Evolutionary conservation across 1,284 basidiomycete genomes (phyloP).

Genomic region (Neolentinus lepideus): DNA sequence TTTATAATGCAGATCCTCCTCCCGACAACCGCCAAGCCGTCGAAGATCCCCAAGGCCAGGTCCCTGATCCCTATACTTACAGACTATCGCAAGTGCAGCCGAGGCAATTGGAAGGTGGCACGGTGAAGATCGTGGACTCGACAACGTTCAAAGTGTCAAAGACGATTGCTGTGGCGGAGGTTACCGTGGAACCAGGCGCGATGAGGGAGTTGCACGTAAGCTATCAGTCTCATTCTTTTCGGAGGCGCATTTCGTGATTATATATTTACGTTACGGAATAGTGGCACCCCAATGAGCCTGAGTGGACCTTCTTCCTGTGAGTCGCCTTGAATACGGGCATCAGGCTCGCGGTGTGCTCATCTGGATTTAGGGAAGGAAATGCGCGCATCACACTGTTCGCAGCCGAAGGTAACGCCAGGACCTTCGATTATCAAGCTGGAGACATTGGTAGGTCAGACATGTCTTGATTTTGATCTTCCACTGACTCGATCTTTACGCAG

Average conservation of each 20-base stretch:
- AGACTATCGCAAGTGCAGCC: conserved; percentile 42
- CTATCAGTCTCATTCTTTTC: neutral
- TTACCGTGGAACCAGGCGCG: conserved; percentile 60
- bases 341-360: conserved; percentile 1
- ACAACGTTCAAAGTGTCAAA: conserved; percentile 43
- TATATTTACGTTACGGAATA: conserved; percentile 28
- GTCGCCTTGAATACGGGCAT: conserved; percentile 11
- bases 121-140: conserved; percentile 57
- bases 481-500: conserved; percentile 16
- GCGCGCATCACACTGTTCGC: conserved; percentile 63
- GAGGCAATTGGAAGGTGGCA: conserved; percentile 48
- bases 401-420: conserved; percentile 50
- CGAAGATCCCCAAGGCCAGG: conserved; percentile 40
- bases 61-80: conserved; percentile 47
- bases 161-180: conserved; percentile 58
- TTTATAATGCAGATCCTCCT: conserved; percentile 24
- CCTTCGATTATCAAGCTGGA: conserved; percentile 63
- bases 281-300: conserved; percentile 71
- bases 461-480: neutral
- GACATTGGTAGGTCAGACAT: conserved; percentile 42
- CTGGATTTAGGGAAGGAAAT: conserved; percentile 36
- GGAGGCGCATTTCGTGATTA: neutral
- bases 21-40: conserved; percentile 30
- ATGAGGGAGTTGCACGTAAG: conserved; percentile 33
- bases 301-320: conserved; percentile 53